Evolutionary conservation across 129 eudicot species (phyloP).

Genomic region (Dittrichia graveolens): DNA sequence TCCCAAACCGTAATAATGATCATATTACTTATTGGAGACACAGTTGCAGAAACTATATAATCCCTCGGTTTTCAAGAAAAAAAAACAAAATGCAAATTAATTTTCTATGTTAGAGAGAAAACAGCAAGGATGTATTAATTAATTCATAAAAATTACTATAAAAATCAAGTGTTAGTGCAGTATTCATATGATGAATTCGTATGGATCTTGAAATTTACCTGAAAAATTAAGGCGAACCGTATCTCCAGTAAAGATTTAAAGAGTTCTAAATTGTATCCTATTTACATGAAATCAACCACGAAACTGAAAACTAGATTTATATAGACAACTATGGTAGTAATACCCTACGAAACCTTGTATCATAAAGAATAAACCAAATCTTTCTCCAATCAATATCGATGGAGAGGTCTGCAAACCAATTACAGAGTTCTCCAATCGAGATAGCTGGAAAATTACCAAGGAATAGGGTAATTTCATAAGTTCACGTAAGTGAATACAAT

Average conservation of each 20-base stretch:
- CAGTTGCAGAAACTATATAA: neutral
- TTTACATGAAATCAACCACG: conserved; percentile 4
- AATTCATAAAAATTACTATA: neutral
- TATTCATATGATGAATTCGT: too few species aligned
- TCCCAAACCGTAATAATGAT: neutral
- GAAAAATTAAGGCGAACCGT: neutral
- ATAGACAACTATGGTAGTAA: neutral
- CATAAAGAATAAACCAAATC: too few species aligned
- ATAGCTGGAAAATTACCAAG: too few species aligned
- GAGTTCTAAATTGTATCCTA: neutral
- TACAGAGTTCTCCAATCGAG: too few species aligned
- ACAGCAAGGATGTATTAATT: neutral
- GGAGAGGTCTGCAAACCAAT: too few species aligned
- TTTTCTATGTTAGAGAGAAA: neutral
- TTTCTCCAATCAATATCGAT: too few species aligned
- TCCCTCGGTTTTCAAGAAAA: neutral
- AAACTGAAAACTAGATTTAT: neutral
- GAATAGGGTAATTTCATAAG: too few species aligned
- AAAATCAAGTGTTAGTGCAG: neutral
- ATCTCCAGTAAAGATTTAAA: neutral
- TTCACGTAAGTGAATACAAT: neutral
- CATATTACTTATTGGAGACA: neutral
- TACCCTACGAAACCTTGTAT: too few species aligned
- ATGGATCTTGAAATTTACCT: neutral
- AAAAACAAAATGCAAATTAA: neutral